Evolutionary conservation across 2,329 filamentous ascomycete species (phyloP).

Genomic region (Verruconis gallopava): DNA sequence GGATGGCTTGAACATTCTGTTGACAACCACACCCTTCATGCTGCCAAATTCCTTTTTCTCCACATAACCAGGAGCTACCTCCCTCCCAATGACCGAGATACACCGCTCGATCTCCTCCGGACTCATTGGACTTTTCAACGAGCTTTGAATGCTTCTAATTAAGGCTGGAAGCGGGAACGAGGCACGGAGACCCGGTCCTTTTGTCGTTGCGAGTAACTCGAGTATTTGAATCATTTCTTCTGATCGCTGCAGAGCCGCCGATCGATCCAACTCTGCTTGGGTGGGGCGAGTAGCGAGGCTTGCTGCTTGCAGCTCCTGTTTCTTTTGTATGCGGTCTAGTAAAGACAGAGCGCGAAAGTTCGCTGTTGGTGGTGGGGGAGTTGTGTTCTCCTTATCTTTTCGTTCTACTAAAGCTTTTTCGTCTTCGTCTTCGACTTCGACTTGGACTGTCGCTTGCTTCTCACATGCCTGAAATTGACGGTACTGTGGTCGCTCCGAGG

Average conservation of each 20-base stretch:
- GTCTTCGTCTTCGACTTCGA: not conserved
- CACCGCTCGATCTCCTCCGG: conserved; percentile 31
- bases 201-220: conserved; percentile 26
- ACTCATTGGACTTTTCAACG: conserved; percentile 32
- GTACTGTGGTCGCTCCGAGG: not conserved
- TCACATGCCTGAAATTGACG: conserved; percentile 1
- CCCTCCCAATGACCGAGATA: conserved; percentile 29
- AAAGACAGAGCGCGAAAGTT: conserved; percentile 31
- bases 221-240: conserved; percentile 33
- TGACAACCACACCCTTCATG: conserved; percentile 32
- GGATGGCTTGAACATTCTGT: conserved; percentile 12
- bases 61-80: conserved; percentile 32
- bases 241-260: conserved; percentile 33
- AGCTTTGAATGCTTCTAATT: conserved; percentile 31
- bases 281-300: conserved; percentile 26
- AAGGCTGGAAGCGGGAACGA: conserved; percentile 32
- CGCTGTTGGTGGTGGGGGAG: conserved; percentile 9
- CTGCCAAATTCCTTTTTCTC: conserved; percentile 24
- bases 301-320: conserved; percentile 28
- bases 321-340: conserved; percentile 38
- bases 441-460: not conserved
- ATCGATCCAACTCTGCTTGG: conserved; percentile 30
- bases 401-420: not conserved
- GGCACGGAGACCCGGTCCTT: conserved; percentile 17
- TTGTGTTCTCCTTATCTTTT: conserved; percentile 2